Percentiles rank a stretch among this genome's conserved stretches.
These are phyloP conservation scores for Nicotiana knightiana DNA, from an alignment of 257 asterid species.

Conservation along the genomic window DNA sequence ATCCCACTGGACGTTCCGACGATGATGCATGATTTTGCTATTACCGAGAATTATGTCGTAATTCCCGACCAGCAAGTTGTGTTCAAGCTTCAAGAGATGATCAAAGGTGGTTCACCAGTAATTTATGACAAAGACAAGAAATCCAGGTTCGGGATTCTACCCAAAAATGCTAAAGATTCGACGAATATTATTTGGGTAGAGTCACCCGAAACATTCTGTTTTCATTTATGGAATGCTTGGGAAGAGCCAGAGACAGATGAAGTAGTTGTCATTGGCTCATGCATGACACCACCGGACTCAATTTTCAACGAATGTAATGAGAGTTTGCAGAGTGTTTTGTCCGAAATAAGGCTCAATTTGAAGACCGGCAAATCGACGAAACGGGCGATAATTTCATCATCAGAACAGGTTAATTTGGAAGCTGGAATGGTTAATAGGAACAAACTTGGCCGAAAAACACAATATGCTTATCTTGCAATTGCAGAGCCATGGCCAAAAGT, in stretches of 20 bases:
- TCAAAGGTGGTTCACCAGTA: constrained; percentile 64
- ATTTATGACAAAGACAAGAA: constrained; percentile 48
- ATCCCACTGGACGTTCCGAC: constrained; percentile 48
- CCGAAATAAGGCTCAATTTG: constrained; percentile 55
- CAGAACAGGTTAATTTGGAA: constrained; percentile 46
- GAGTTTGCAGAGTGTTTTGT: constrained; percentile 35
- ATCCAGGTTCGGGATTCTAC: constrained; percentile 51
- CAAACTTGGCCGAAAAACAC: constrained; percentile 49
- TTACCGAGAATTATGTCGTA: constrained; percentile 55
- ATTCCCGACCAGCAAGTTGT: constrained; percentile 73
- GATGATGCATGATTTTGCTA: constrained; percentile 78
- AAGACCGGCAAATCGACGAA: constrained; percentile 43
- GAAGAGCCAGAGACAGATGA: constrained; percentile 63
- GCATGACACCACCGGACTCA: constrained; percentile 82
- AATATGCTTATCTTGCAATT: constrained; percentile 49
- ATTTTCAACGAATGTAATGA: constrained; percentile 61
- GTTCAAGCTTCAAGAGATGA: constrained; percentile 66
- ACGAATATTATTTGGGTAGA: constrained; percentile 43
- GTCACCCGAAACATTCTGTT: constrained; percentile 52
- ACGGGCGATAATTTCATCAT: constrained; percentile 22
- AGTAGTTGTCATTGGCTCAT: constrained; percentile 64
- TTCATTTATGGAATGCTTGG: constrained; percentile 77
- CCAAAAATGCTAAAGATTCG: constrained; percentile 30
- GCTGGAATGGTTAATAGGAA: constrained; percentile 77
- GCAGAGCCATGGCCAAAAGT: constrained; percentile 87